Percentiles rank a stretch among this genome's conserved stretches.
phyloP scores from a whole-genome alignment of 768 basidiomycete genomes.

The Sarcodon aspratus region DNA sequence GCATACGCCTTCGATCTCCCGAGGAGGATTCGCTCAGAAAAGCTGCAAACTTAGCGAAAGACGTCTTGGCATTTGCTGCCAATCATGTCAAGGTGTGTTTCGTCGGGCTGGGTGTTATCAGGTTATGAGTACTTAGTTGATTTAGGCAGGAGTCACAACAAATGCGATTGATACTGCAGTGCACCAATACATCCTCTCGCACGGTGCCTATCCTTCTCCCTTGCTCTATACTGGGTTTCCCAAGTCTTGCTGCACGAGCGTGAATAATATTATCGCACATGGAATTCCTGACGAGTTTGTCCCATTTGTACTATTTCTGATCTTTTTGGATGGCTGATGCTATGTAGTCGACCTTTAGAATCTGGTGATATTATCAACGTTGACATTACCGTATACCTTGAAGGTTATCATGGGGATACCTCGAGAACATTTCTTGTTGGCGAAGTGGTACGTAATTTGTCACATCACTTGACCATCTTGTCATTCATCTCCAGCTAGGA shows the following conservation, averaged over 20 bases:
- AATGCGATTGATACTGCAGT: conserved; percentile 59
- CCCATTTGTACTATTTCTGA: neutral
- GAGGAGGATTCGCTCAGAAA: conserved; percentile 7
- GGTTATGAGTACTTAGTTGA: neutral
- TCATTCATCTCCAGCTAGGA: conserved; percentile 35
- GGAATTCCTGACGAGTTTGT: conserved; percentile 86
- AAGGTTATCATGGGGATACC: conserved; percentile 86
- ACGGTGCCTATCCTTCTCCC: conserved; percentile 80
- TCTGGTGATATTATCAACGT: conserved; percentile 83
- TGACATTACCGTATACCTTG: conserved; percentile 76
- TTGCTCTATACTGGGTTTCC: conserved; percentile 68
- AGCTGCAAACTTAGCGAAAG: conserved; percentile 11
- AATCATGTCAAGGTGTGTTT: conserved; percentile 11
- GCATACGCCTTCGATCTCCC: conserved; percentile 4
- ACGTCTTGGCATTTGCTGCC: conserved; percentile 11
- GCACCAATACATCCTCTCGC: conserved; percentile 57
- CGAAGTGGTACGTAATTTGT: conserved; percentile 39
- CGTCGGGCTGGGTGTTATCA: neutral
- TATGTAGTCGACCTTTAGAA: conserved; percentile 59
- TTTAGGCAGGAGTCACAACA: conserved; percentile 63
- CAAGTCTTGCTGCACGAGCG: conserved; percentile 72
- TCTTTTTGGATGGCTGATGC: neutral
- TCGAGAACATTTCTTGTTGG: conserved; percentile 79
- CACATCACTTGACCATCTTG: neutral
- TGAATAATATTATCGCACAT: conserved; percentile 82